Evolutionary conservation across 2,329 filamentous ascomycete species (phyloP).

Genomic region (Gremmenia infestans): DNA sequence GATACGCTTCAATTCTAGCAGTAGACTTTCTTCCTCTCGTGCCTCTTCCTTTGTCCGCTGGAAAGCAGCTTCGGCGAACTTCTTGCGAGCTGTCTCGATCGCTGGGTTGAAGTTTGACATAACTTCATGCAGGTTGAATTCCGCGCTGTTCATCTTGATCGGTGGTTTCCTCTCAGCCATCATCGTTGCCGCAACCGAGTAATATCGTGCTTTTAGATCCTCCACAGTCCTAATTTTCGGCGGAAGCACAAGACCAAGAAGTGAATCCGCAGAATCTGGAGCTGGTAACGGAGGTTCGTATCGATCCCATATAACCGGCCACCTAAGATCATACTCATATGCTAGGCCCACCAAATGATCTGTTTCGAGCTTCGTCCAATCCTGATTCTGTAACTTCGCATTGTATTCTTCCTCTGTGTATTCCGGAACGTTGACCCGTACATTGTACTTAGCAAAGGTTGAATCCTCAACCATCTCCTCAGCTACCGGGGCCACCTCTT

Average conservation of each 20-base stretch:
- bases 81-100: conserved; percentile 75
- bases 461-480: conserved; percentile 48
- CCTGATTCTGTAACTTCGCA: conserved; percentile 62
- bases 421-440: conserved; percentile 68
- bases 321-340: conserved; percentile 78
- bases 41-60: conserved; percentile 81
- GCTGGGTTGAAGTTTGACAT: conserved; percentile 82
- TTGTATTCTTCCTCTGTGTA: conserved; percentile 89
- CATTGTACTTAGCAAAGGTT: conserved; percentile 81
- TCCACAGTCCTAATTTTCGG: conserved; percentile 65
- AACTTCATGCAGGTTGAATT: conserved; percentile 77
- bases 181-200: conserved; percentile 76
- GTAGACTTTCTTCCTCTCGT: conserved; percentile 82
- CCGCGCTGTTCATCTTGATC: conserved; percentile 79
- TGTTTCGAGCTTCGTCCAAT: conserved; percentile 92
- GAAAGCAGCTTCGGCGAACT: conserved; percentile 75
- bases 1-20: conserved; percentile 89
- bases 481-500: conserved; percentile 36
- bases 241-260: conserved; percentile 49
- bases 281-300: conserved; percentile 60
- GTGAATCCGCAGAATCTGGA: conserved; percentile 39
- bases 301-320: conserved; percentile 87
- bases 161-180: conserved; percentile 75
- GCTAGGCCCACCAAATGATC: conserved; percentile 79
- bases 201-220: conserved; percentile 87